A percentile compares a stretch with the other conserved stretches of the same genome.
Evolutionary conservation across 345 rosid species (phyloP).

Genomic region (Salix koriyanagi): DNA sequence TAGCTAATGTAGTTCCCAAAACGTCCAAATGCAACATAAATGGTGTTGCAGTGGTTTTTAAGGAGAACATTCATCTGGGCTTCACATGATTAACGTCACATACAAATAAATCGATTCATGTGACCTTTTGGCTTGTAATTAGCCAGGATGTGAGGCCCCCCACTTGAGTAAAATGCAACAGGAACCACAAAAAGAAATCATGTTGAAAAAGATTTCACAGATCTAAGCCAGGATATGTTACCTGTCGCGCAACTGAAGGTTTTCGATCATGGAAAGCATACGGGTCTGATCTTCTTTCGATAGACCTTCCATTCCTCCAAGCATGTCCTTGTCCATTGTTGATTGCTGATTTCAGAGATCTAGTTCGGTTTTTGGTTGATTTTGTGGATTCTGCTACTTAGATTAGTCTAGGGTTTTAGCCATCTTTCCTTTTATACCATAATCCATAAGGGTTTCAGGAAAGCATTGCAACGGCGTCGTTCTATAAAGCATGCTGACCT

Average conservation of each 20-base stretch:
- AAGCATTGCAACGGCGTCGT: too few relatives aligned
- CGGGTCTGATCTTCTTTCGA: constrained; percentile 67
- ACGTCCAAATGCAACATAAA: constrained; percentile 57
- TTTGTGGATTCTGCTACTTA: too few relatives aligned
- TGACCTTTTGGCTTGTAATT: neutral
- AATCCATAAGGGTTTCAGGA: too few relatives aligned
- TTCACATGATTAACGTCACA: constrained; percentile 40
- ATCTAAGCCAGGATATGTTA: constrained; percentile 13
- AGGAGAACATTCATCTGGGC: constrained; percentile 54
- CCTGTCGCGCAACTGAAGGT: constrained; percentile 91
- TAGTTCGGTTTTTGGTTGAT: too few relatives aligned
- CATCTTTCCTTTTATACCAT: too few relatives aligned
- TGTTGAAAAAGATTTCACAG: neutral
- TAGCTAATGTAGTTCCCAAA: constrained; percentile 55
- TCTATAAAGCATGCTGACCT: too few relatives aligned
- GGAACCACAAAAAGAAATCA: neutral
- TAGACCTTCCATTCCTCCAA: constrained; percentile 76
- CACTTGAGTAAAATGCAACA: neutral
- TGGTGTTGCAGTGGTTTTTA: constrained; percentile 51
- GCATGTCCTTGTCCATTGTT: constrained; percentile 72
- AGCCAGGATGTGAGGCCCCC: constrained; percentile 18
- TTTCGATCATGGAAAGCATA: constrained; percentile 82
- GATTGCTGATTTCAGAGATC: neutral
- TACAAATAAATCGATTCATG: neutral
- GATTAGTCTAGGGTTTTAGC: too few relatives aligned